Percentiles rank a stretch among this genome's conserved stretches.
Conservation (phyloP, 495 filamentous ascomycete species). For the Cladorrhinum samala region DNA sequence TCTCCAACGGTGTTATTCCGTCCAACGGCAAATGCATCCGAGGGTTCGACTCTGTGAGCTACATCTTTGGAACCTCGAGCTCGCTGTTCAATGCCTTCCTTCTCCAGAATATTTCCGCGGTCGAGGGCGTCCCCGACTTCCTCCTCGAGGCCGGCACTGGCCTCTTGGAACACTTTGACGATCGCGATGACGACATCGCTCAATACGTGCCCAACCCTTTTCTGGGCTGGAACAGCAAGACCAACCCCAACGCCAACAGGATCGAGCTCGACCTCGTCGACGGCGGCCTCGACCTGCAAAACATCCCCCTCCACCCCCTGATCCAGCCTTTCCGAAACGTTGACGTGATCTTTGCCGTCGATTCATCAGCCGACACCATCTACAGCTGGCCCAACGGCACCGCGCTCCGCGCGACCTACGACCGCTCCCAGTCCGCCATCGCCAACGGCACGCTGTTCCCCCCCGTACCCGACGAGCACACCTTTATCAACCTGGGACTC, state of each 20-base stretch:
- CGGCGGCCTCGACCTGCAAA: slow-evolving; percentile 81
- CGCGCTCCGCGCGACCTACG: slow-evolving; percentile 73
- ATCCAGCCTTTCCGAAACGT: slow-evolving; percentile 73
- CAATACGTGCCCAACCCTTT: slow-evolving; percentile 84
- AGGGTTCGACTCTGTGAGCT: slow-evolving; percentile 84
- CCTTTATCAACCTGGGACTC: slow-evolving; percentile 79
- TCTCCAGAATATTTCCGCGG: slow-evolving; percentile 48
- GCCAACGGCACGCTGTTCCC: slow-evolving; percentile 83
- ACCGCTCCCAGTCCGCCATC: slow-evolving; percentile 60
- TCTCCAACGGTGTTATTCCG: slow-evolving; percentile 57
- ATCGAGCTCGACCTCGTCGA: slow-evolving; percentile 70
- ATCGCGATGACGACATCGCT: slow-evolving; percentile 69
- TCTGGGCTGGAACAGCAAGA: slow-evolving; percentile 56
- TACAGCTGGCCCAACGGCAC: slow-evolving; percentile 84
- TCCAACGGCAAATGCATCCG: slow-evolving; percentile 57
- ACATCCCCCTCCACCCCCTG: slow-evolving; percentile 79
- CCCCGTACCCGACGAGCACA: slow-evolving; percentile 70
- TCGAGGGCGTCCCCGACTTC: slow-evolving; percentile 43
- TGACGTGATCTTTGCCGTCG: slow-evolving; percentile 89
- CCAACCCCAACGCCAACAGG: slow-evolving; percentile 52
- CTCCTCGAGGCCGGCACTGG: slow-evolving; percentile 46
- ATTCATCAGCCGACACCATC: slow-evolving; percentile 74
- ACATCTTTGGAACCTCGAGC: slow-evolving; percentile 84
- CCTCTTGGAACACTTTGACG: slow-evolving; percentile 51
- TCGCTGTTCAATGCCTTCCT: slow-evolving; percentile 79